Evolutionary conservation across 805 yeast species (phyloP), one percentile per base, ranked within the genome.

Genomic region (Brettanomyces bruxellensis): DNA sequence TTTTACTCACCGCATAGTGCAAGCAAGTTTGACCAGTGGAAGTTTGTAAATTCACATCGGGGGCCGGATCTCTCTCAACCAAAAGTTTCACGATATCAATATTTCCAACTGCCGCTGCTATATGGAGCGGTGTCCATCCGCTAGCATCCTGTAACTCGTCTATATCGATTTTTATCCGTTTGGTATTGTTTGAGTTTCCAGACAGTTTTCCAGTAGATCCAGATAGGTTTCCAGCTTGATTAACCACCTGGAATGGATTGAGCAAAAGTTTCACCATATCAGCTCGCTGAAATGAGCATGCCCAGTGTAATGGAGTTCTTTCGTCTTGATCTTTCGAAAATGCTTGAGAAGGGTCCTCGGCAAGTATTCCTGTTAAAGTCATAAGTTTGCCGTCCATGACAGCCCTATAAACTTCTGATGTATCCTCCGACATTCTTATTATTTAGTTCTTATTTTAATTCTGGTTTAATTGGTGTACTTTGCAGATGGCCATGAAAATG

Each of bases 41-140:
- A 0, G 95, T 83, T 30, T 73, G 73, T 38, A 73, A 58, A 56
- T 87, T 69, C 23, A 86, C 69, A 60, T 83, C 83, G 0, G 84
- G 83, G 14, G 59, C 57, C 0, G 86, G 83, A 1, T 67, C 68
- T 50, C 71, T 69, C 0, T 60, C 64, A 52, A 79, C 66, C n/a
- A 88, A 57, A 40, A 68, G 55, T 8, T 73, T 67, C 3, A 87
- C 54, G 7, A 82, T 72, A 5, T 68, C 71, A 23, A 69, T 54
- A 55, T 79, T 76, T 0, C 96, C 96, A 2, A 83, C 70, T 0
- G 96, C 76, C 0, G 85, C 74, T 0, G 93, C 88, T 45, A 91
- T 81, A 62, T 90, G 97, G 34, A 87, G 56, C 1, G 95, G 88
- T 0, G 91, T 83, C 96, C 96, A 90, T 0, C 95, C 95, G 9